Percentiles rank a stretch among this genome's conserved stretches.
Conservation (phyloP, 78 protist genomes). For the Blattamonas nauphoetae region DNA sequence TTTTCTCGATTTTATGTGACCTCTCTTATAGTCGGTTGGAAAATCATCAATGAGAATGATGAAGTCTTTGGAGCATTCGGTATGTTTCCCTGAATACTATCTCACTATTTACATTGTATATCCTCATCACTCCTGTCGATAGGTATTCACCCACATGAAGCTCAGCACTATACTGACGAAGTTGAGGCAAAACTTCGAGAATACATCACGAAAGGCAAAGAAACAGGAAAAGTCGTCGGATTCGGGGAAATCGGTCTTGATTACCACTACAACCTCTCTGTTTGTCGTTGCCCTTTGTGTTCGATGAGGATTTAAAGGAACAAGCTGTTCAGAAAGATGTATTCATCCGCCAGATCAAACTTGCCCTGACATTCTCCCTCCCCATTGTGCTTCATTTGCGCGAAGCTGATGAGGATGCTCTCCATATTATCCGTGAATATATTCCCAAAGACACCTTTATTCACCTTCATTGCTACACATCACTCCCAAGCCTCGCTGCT, state of each 20-base stretch:
- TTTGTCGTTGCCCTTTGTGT: not conserved
- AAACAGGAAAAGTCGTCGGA: not conserved
- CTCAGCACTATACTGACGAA: not conserved
- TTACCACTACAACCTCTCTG: conserved; percentile 24
- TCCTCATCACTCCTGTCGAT: no score
- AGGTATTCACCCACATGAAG: conserved; percentile 11
- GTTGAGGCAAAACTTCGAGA: not conserved
- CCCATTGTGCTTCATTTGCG: conserved; percentile 15
- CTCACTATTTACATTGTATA: no score
- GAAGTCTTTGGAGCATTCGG: no score
- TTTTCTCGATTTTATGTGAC: no score
- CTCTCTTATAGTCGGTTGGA: no score
- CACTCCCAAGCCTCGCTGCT: not conserved
- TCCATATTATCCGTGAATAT: conserved; percentile 1
- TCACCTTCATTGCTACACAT: conserved; percentile 15
- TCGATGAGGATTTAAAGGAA: not conserved
- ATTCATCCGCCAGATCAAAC: conserved; percentile 14
- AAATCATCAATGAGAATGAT: no score
- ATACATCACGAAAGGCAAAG: no score
- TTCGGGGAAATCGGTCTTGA: conserved; percentile 29
- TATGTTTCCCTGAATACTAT: no score
- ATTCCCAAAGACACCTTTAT: not conserved
- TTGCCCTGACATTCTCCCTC: not conserved
- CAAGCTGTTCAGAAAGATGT: conserved; percentile 14
- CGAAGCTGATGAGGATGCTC: conserved; percentile 28